These are phyloP conservation scores for Phytophthora constricta DNA, from an alignment of 352 stramenopile genomes.

Conservation along the genomic window DNA sequence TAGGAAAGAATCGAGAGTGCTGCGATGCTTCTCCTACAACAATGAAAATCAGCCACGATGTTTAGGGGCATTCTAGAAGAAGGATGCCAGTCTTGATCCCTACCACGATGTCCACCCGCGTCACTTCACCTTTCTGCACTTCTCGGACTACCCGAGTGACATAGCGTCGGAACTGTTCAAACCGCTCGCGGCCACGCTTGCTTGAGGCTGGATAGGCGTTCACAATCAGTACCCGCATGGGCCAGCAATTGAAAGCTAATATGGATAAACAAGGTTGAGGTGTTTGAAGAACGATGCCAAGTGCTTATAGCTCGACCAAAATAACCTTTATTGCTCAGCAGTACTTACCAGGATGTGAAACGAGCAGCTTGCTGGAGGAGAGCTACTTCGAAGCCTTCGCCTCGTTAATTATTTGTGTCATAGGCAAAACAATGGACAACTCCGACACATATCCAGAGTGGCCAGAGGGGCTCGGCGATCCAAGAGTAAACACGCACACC, in stretches of 20 bases:
- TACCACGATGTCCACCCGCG: slow-evolving; percentile 67
- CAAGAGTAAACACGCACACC: slow-evolving; percentile 35
- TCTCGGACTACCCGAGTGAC: slow-evolving; percentile 56
- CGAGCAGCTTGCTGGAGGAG: no score
- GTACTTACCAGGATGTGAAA: no score
- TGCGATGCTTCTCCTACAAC: slow-evolving; percentile 61
- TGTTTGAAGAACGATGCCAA: background rate
- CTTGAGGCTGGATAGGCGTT: slow-evolving; percentile 64
- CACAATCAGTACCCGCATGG: slow-evolving; percentile 77
- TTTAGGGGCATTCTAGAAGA: slow-evolving; percentile 2
- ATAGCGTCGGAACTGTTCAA: slow-evolving; percentile 59
- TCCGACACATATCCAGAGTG: slow-evolving; percentile 63
- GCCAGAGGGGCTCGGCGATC: slow-evolving; percentile 59
- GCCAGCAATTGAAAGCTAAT: background rate
- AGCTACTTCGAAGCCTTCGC: no score
- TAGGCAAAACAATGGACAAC: slow-evolving; percentile 15
- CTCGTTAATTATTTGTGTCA: no score
- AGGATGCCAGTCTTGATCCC: slow-evolving; percentile 5
- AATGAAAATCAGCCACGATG: background rate
- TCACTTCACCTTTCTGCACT: slow-evolving; percentile 70
- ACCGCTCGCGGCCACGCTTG: slow-evolving; percentile 49
- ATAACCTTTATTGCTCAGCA: background rate
- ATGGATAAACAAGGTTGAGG: background rate
- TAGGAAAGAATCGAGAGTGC: slow-evolving; percentile 74
- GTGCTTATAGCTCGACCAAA: background rate